Conservation (phyloP, 2,329 filamentous ascomycete genomes). For the Septoria petroselini region DNA sequence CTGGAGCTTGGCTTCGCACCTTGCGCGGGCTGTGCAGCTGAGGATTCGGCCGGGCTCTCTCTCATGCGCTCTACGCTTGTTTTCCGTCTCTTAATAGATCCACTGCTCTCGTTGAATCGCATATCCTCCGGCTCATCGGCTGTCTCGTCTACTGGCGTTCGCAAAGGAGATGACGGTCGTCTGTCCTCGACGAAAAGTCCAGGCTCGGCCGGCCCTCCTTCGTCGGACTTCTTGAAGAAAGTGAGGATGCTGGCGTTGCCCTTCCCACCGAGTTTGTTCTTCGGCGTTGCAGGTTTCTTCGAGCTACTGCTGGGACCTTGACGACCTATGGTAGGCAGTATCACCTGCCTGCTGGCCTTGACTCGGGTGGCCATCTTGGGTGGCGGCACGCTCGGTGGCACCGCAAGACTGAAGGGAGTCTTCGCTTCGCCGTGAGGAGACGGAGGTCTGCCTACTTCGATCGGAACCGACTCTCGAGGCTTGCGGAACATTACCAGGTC, state of each 20-base stretch:
- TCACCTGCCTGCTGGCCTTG: conserved; percentile 26
- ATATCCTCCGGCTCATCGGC: conserved; percentile 26
- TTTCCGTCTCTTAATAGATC: conserved; percentile 45
- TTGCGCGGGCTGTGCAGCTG: conserved; percentile 26
- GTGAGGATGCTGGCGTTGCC: conserved; percentile 53
- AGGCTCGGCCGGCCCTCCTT: conserved; percentile 27
- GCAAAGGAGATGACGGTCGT: background rate
- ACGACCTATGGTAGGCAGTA: conserved; percentile 33
- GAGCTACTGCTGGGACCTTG: conserved; percentile 33
- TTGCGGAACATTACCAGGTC: conserved; percentile 52
- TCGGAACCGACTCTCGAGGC: conserved; percentile 45
- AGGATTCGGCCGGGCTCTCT: background rate
- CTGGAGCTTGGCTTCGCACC: background rate
- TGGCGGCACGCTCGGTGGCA: conserved; percentile 32
- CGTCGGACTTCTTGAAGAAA: conserved; percentile 54
- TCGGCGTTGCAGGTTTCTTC: conserved; percentile 37
- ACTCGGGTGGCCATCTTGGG: conserved; percentile 34
- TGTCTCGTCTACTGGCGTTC: background rate
- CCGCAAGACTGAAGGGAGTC: conserved; percentile 34
- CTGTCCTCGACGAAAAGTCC: conserved; percentile 41
- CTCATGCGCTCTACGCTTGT: conserved; percentile 15
- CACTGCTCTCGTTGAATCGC: conserved; percentile 46
- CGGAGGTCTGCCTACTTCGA: conserved; percentile 49
- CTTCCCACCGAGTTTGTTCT: conserved; percentile 42
- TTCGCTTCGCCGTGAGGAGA: conserved; percentile 46